phyloP scores from a whole-genome alignment of 2,329 filamentous ascomycete species.

The Paraphoma sp. region DNA sequence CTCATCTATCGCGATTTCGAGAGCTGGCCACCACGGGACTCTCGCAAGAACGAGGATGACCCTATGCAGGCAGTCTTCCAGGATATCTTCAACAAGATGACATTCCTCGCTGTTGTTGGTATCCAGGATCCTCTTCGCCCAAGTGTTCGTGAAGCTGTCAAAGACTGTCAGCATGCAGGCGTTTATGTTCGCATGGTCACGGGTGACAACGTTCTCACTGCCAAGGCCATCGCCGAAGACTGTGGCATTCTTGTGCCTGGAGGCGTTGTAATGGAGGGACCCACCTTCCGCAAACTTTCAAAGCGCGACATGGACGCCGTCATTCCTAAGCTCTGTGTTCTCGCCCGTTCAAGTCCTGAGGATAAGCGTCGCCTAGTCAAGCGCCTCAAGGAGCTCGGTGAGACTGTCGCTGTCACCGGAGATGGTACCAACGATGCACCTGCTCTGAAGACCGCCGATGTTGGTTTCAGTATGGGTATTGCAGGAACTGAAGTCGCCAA shows the following conservation, averaged over 20 bases:
- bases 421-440: slow-evolving; percentile 86
- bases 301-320: slow-evolving; percentile 63
- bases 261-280: slow-evolving; percentile 78
- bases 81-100: slow-evolving; percentile 74
- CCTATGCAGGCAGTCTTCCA: slow-evolving; percentile 69
- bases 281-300: slow-evolving; percentile 75
- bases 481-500: slow-evolving; percentile 84
- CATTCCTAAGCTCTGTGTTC: slow-evolving; percentile 69
- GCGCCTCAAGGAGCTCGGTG: slow-evolving; percentile 69
- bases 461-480: slow-evolving; percentile 87
- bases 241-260: slow-evolving; percentile 77
- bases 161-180: slow-evolving; percentile 75
- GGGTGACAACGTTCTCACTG: slow-evolving; percentile 81
- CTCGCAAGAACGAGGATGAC: slow-evolving; percentile 66
- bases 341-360: slow-evolving; percentile 73
- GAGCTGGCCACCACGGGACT: slow-evolving; percentile 74
- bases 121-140: slow-evolving; percentile 82
- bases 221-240: slow-evolving; percentile 78
- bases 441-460: slow-evolving; percentile 79
- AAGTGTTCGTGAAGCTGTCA: slow-evolving; percentile 76
- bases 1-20: slow-evolving; percentile 85
- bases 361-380: slow-evolving; percentile 72
- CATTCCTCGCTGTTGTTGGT: slow-evolving; percentile 75
- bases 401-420: slow-evolving; percentile 83
- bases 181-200: slow-evolving; percentile 87